These are phyloP conservation scores for Beta macrorhiza DNA, from an alignment of 179 eudicot species.

Conservation along the genomic window DNA sequence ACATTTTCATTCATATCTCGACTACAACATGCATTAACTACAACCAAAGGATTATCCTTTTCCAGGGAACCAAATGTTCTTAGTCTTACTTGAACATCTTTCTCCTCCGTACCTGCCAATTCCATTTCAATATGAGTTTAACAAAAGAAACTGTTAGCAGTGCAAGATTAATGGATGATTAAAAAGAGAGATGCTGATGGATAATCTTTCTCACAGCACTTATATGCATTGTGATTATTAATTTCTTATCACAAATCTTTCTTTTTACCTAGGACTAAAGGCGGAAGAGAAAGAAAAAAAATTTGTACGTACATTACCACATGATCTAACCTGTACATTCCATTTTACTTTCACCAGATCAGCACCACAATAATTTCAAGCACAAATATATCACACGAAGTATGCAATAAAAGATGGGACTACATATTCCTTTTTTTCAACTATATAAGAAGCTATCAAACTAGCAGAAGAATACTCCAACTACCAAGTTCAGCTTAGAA, in stretches of 20 bases:
- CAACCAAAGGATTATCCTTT: constrained; percentile 40
- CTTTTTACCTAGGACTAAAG: not conserved
- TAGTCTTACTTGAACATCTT: constrained; percentile 57
- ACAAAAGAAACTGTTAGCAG: not conserved
- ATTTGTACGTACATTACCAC: not conserved
- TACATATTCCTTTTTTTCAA: not conserved
- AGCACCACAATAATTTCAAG: not conserved
- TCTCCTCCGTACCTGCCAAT: constrained; percentile 71
- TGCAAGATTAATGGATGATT: not conserved
- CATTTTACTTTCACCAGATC: not conserved
- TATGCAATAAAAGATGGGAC: not conserved
- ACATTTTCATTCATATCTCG: constrained; percentile 56
- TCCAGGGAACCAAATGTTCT: constrained; percentile 48
- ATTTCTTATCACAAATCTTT: not conserved
- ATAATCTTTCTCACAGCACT: not conserved
- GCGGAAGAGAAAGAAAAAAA: not conserved
- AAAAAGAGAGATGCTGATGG: not conserved
- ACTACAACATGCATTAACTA: constrained; percentile 77
- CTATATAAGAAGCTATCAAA: not conserved
- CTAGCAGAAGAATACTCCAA: not conserved
- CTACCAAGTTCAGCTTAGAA: not conserved
- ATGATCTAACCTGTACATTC: not conserved
- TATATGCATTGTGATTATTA: not conserved
- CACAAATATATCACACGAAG: not conserved
- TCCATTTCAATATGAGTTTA: constrained; percentile 12